phyloP scores from a whole-genome alignment of 2,329 filamentous ascomycete species.

The Metarhizium sp. region DNA sequence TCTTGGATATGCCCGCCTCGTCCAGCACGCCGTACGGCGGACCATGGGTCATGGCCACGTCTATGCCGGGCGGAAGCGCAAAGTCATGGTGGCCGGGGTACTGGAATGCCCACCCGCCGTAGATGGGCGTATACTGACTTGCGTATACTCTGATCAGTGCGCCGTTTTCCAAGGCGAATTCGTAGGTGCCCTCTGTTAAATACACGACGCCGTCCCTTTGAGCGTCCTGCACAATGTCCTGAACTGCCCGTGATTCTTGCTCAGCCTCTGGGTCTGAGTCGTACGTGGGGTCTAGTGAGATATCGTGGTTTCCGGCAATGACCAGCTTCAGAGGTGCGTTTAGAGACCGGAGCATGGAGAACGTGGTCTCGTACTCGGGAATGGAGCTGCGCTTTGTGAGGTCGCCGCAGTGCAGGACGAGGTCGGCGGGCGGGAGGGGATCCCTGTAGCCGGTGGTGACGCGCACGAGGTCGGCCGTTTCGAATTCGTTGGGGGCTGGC shows the following conservation, averaged over 20 bases:
- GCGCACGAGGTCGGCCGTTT: constrained; percentile 5
- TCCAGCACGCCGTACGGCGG: constrained; percentile 45
- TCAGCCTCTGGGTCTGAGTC: constrained; percentile 11
- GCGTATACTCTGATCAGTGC: constrained; percentile 39
- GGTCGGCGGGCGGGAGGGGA: constrained; percentile 30
- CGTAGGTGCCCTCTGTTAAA: constrained; percentile 37
- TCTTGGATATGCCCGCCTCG: constrained; percentile 10
- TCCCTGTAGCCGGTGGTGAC: constrained; percentile 19
- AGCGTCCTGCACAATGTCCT: constrained; percentile 27
- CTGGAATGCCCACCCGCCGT: constrained; percentile 39
- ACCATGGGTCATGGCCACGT: constrained; percentile 46
- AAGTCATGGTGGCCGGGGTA: constrained; percentile 33
- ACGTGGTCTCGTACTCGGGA: constrained; percentile 28
- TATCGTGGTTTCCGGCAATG: constrained; percentile 48
- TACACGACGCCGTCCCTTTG: constrained; percentile 32
- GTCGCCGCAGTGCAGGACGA: constrained; percentile 44
- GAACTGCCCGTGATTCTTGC: constrained; percentile 8
- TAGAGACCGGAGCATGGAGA: constrained; percentile 32
- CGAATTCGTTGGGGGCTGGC: constrained; percentile 12
- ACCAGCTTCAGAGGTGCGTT: constrained; percentile 41
- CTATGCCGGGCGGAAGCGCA: constrained; percentile 22
- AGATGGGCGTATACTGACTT: constrained; percentile 41
- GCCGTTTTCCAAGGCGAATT: constrained; percentile 39
- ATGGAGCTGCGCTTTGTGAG: constrained; percentile 33
- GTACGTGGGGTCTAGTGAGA: constrained; percentile 26